Percentiles rank a stretch among this genome's conserved stretches.
Conservation (phyloP, 2,329 filamentous ascomycete species). For the Beauveria rudraprayagi region DNA sequence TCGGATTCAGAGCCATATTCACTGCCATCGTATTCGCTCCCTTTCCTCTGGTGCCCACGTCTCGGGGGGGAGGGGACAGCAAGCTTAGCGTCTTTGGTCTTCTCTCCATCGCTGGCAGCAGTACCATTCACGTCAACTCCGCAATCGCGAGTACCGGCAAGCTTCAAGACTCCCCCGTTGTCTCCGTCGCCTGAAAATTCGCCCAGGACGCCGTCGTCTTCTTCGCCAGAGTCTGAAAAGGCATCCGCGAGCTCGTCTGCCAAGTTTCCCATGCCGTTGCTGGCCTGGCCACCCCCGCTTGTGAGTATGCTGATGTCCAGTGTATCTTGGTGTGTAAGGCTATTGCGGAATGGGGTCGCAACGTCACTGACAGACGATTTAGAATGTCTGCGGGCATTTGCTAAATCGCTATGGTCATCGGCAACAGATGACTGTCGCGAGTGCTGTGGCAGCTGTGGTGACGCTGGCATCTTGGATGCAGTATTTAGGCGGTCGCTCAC, state of each 20-base stretch:
- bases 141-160: background rate
- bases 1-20: conserved; percentile 69
- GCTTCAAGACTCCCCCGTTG: conserved; percentile 10
- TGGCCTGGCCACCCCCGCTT: conserved; percentile 31
- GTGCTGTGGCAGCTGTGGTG: conserved; percentile 50
- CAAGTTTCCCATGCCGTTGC: conserved; percentile 63
- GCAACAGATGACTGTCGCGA: conserved; percentile 50
- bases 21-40: conserved; percentile 61
- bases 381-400: conserved; percentile 39
- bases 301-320: conserved; percentile 40
- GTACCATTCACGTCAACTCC: conserved; percentile 9
- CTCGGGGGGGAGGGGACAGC: conserved; percentile 35
- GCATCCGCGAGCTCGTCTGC: conserved; percentile 75
- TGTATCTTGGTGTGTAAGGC: conserved; percentile 40
- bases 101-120: conserved; percentile 15
- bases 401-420: conserved; percentile 40
- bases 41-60: conserved; percentile 42
- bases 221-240: conserved; percentile 55
- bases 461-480: conserved; percentile 25
- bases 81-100: conserved; percentile 33
- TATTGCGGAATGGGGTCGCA: conserved; percentile 39
- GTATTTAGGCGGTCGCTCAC: conserved; percentile 5
- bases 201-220: conserved; percentile 29
- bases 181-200: background rate
- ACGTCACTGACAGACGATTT: conserved; percentile 44